Percentiles rank a stretch among this genome's conserved stretches.
These are phyloP conservation scores for Cadophora sp. DNA, from an alignment of 2,329 filamentous ascomycete species.

Conservation along the genomic window DNA sequence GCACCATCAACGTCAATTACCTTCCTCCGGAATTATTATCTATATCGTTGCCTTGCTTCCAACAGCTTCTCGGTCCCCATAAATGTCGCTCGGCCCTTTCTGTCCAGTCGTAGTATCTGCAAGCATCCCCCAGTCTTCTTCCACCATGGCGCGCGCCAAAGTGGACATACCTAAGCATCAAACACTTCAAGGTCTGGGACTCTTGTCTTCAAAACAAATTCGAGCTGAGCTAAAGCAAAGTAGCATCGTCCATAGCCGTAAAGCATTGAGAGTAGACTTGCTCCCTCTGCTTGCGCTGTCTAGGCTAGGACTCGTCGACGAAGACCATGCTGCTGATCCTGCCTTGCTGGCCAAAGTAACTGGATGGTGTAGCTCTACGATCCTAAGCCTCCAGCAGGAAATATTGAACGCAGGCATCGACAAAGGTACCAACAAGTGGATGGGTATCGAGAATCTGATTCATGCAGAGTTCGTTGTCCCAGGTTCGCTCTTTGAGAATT, in stretches of 20 bases:
- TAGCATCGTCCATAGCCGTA: not conserved
- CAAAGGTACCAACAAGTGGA: conserved; percentile 5
- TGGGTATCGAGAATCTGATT: conserved; percentile 8
- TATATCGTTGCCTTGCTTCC: not conserved
- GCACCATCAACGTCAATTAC: not conserved
- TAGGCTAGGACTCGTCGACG: not conserved
- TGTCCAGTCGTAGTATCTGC: not conserved
- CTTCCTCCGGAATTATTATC: not conserved
- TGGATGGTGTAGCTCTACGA: not conserved
- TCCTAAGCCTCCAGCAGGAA: not conserved
- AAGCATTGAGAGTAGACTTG: not conserved
- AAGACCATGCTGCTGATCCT: conserved; percentile 2
- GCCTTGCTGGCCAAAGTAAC: conserved; percentile 5
- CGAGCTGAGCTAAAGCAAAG: too few species aligned
- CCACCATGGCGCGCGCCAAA: not conserved
- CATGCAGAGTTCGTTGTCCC: conserved; percentile 6
- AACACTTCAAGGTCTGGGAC: not conserved
- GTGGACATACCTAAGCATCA: not conserved
- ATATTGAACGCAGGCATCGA: not conserved
- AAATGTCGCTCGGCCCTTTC: not conserved
- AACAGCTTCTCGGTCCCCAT: not conserved
- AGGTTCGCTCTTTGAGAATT: not conserved
- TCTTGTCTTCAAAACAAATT: not conserved
- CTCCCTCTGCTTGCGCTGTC: not conserved
- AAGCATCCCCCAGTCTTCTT: not conserved